These are phyloP conservation scores for Mycena crocata DNA, from an alignment of 768 basidiomycete genomes.

Conservation along the genomic window DNA sequence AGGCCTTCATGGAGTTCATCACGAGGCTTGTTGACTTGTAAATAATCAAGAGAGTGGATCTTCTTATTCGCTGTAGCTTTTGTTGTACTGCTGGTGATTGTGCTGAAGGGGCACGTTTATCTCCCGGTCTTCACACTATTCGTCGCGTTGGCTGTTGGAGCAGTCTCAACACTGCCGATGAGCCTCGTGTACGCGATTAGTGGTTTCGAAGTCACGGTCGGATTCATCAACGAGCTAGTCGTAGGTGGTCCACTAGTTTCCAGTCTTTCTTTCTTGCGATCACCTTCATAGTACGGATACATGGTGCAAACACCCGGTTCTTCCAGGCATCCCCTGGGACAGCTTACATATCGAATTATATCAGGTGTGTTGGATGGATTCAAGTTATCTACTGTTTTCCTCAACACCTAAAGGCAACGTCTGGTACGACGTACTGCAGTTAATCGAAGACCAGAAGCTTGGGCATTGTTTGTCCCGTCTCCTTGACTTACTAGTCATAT, in stretches of 20 bases:
- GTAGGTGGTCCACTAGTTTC: neutral
- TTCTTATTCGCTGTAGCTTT: too few species aligned
- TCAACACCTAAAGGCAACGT: neutral
- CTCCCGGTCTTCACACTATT: neutral
- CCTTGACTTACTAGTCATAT: too few species aligned
- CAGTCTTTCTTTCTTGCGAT: too few species aligned
- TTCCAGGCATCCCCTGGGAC: conserved; percentile 11
- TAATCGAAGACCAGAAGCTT: conserved; percentile 17
- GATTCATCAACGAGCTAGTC: conserved; percentile 2
- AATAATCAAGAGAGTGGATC: too few species aligned
- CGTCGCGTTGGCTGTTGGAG: conserved; percentile 1
- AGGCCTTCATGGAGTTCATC: too few species aligned
- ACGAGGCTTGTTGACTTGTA: too few species aligned
- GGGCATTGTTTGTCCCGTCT: neutral
- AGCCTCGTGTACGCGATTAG: conserved; percentile 3
- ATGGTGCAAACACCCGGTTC: conserved; percentile 4
- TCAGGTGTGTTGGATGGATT: neutral
- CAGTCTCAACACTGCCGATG: conserved; percentile 10
- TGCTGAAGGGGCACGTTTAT: too few species aligned
- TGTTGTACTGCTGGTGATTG: too few species aligned
- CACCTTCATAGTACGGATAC: conserved; percentile 5
- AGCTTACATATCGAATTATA: conserved; percentile 19
- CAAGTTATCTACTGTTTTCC: neutral
- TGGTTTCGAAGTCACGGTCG: neutral
- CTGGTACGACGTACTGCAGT: conserved; percentile 2